Evolutionary conservation across 306 rosid genomes (phyloP).

Genomic region (Erythrophleum fordii): DNA sequence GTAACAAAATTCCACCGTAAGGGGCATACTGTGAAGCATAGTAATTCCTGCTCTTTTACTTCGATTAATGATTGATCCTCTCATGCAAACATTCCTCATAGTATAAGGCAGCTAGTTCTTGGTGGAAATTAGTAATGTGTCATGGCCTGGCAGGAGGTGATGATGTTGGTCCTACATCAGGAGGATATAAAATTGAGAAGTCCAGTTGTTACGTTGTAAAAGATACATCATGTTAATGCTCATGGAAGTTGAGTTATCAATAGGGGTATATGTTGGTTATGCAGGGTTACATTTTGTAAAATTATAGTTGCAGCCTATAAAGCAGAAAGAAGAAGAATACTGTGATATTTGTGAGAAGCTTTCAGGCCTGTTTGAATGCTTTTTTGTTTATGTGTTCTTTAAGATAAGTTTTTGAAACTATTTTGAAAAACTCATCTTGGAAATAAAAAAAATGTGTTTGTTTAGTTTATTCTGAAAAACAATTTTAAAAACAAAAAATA

Average conservation of each 20-base stretch:
- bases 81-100: not conserved
- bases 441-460: too few relatives aligned
- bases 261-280: not conserved
- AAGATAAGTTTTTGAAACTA: too few relatives aligned
- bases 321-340: not conserved
- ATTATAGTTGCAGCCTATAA: not conserved
- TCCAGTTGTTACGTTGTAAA: not conserved
- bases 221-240: not conserved
- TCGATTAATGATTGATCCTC: slow-evolving; percentile 1
- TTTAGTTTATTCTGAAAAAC: too few relatives aligned
- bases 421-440: too few relatives aligned
- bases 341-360: not conserved
- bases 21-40: not conserved
- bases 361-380: not conserved
- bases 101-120: not conserved
- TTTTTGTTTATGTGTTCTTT: too few relatives aligned
- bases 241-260: slow-evolving; percentile 10
- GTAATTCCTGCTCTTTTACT: not conserved
- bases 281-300: not conserved
- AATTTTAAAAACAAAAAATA: too few relatives aligned
- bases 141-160: not conserved
- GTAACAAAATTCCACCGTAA: not conserved
- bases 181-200: slow-evolving; percentile 4
- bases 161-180: too few relatives aligned
- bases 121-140: slow-evolving; percentile 1